A percentile compares a stretch with the other conserved stretches of the same genome.
phyloP scores from a whole-genome alignment of 257 asterid species.

The Capsicum chinense region DNA sequence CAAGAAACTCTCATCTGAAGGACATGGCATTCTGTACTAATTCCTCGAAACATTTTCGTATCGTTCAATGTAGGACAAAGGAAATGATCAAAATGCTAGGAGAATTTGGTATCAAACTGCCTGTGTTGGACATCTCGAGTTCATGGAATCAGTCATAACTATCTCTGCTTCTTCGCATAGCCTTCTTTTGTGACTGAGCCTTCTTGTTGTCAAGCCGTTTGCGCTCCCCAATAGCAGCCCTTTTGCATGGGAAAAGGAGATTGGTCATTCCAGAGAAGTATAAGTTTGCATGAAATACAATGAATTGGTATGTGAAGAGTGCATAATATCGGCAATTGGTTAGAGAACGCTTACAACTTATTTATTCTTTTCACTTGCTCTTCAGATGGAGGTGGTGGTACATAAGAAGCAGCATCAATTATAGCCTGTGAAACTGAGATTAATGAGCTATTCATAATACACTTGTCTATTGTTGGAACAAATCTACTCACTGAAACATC shows the following conservation, averaged over 20 bases:
- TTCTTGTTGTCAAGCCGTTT: constrained; percentile 74
- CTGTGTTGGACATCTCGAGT: background rate
- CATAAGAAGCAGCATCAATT: constrained; percentile 92
- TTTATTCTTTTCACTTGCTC: constrained; percentile 70
- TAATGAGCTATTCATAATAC: constrained; percentile 25
- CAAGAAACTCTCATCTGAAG: background rate
- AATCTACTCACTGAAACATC: constrained; percentile 5
- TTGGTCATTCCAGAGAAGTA: constrained; percentile 14
- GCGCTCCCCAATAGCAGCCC: constrained; percentile 76
- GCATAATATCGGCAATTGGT: background rate
- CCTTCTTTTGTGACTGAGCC: constrained; percentile 70
- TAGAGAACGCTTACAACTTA: constrained; percentile 64
- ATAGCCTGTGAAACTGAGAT: constrained; percentile 65
- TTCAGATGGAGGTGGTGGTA: constrained; percentile 88
- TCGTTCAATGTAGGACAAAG: background rate
- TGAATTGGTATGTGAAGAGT: background rate
- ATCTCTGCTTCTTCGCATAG: constrained; percentile 64
- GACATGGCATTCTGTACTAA: constrained; percentile 28
- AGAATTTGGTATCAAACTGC: background rate
- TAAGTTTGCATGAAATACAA: background rate
- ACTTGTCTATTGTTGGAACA: background rate
- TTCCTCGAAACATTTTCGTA: background rate
- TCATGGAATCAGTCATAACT: constrained; percentile 58
- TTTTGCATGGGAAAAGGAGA: constrained; percentile 25
- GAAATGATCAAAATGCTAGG: background rate